Evolutionary conservation across 2,329 filamentous ascomycete species (phyloP).

Genomic region (Exophiala viscosa): DNA sequence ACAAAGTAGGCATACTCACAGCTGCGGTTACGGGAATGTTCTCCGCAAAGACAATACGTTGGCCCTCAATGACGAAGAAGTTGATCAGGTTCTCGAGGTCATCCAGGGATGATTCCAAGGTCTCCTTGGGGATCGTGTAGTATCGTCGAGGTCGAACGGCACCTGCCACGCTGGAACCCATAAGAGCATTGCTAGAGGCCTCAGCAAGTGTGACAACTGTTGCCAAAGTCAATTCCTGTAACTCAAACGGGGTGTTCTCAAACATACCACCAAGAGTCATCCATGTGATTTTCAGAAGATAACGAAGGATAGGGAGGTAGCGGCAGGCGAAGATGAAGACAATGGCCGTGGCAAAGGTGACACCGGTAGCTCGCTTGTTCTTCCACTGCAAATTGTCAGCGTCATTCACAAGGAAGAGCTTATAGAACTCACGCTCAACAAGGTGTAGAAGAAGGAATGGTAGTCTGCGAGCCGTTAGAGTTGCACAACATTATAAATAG

Average conservation of each 20-base stretch:
- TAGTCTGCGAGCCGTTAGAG: slow-evolving; percentile 47
- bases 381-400: slow-evolving; percentile 51
- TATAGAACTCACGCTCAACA: slow-evolving; percentile 53
- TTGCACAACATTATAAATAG: not conserved
- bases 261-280: slow-evolving; percentile 56
- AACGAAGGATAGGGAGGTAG: slow-evolving; percentile 61
- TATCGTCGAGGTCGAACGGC: slow-evolving; percentile 62
- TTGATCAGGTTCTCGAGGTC: slow-evolving; percentile 63
- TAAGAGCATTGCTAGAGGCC: slow-evolving; percentile 51
- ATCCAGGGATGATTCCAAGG: slow-evolving; percentile 58
- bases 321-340: slow-evolving; percentile 60
- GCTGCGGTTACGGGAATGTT: slow-evolving; percentile 59
- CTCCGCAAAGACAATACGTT: slow-evolving; percentile 64
- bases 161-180: slow-evolving; percentile 58
- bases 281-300: slow-evolving; percentile 59
- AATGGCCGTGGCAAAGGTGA: slow-evolving; percentile 56
- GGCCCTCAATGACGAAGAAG: slow-evolving; percentile 66
- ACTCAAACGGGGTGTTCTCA: not conserved
- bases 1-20: slow-evolving; percentile 43
- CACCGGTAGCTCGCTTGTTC: slow-evolving; percentile 61
- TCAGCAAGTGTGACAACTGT: slow-evolving; percentile 53
- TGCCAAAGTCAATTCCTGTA: slow-evolving; percentile 12
- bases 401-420: not conserved
- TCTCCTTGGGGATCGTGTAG: slow-evolving; percentile 63
- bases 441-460: slow-evolving; percentile 64